Evolutionary conservation across 768 basidiomycete genomes (phyloP).

Genomic region (Rubroboletus satanas): DNA sequence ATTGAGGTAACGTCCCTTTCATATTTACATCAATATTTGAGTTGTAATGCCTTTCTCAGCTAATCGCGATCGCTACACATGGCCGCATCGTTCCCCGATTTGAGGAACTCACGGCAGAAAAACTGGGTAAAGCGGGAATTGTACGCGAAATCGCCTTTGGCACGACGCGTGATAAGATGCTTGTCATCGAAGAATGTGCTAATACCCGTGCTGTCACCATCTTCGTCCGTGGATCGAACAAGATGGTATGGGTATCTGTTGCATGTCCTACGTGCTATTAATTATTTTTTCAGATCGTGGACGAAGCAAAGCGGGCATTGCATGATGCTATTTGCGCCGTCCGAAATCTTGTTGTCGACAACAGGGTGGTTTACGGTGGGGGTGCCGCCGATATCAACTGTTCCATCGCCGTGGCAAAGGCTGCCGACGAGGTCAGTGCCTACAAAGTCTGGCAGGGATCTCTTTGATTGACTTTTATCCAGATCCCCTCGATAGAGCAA

Average conservation of each 20-base stretch:
- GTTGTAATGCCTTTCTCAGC: slow-evolving; percentile 38
- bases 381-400: slow-evolving; percentile 98
- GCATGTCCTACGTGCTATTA: neutral
- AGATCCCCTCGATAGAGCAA: slow-evolving; percentile 97
- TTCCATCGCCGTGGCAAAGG: slow-evolving; percentile 87
- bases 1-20: slow-evolving; percentile 67
- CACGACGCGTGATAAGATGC: slow-evolving; percentile 98
- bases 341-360: slow-evolving; percentile 90
- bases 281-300: slow-evolving; percentile 71
- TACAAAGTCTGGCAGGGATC: neutral
- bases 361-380: slow-evolving; percentile 96
- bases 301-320: slow-evolving; percentile 95
- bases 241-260: slow-evolving; percentile 71
- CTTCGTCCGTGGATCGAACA: slow-evolving; percentile 96
- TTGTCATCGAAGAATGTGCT: slow-evolving; percentile 98
- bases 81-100: slow-evolving; percentile 98
- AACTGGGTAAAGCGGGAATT: slow-evolving; percentile 89
- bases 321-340: slow-evolving; percentile 98
- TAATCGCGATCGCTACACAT: slow-evolving; percentile 97
- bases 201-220: slow-evolving; percentile 95
- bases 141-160: slow-evolving; percentile 95
- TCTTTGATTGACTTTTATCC: slow-evolving; percentile 1
- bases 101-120: slow-evolving; percentile 87
- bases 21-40: neutral
- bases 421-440: slow-evolving; percentile 78